phyloP scores from a whole-genome alignment of 2,329 filamentous ascomycete genomes.

The Penicillium digitatum region DNA sequence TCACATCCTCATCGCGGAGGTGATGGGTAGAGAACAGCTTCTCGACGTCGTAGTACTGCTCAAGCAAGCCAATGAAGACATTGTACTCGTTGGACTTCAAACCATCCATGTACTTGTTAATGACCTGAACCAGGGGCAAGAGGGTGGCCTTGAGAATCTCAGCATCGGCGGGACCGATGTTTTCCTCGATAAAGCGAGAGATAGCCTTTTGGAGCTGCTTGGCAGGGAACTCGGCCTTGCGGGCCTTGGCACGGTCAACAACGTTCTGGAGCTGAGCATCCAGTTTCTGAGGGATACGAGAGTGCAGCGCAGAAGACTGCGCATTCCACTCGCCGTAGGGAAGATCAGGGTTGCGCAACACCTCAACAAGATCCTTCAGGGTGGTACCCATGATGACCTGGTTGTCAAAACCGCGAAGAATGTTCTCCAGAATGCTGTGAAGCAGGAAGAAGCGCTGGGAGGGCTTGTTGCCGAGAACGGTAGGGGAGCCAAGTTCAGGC shows the following conservation, averaged over 20 bases:
- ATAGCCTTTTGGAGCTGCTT: constrained; percentile 82
- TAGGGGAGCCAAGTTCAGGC: constrained; percentile 78
- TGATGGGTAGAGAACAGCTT: constrained; percentile 80
- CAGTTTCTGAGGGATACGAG: constrained; percentile 92
- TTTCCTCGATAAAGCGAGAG: constrained; percentile 83
- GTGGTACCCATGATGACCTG: constrained; percentile 89
- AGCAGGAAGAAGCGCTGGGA: constrained; percentile 80
- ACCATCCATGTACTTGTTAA: constrained; percentile 77
- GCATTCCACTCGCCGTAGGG: constrained; percentile 96
- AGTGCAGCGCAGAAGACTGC: constrained; percentile 93
- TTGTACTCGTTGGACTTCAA: constrained; percentile 85
- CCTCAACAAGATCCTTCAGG: constrained; percentile 82
- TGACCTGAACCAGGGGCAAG: constrained; percentile 70
- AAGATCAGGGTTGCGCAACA: constrained; percentile 82
- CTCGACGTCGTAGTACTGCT: constrained; percentile 79
- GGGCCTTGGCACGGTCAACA: constrained; percentile 74
- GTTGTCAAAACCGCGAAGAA: constrained; percentile 92
- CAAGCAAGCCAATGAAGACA: constrained; percentile 73
- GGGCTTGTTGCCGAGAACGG: constrained; percentile 85
- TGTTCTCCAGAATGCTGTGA: constrained; percentile 75
- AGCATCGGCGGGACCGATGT: constrained; percentile 68
- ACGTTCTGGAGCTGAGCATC: constrained; percentile 77
- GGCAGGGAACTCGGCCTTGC: constrained; percentile 84
- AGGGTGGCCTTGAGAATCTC: constrained; percentile 70
- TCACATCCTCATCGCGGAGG: constrained; percentile 85